phyloP scores from a whole-genome alignment of 441 rosid genomes.

The Kokia cookei region DNA sequence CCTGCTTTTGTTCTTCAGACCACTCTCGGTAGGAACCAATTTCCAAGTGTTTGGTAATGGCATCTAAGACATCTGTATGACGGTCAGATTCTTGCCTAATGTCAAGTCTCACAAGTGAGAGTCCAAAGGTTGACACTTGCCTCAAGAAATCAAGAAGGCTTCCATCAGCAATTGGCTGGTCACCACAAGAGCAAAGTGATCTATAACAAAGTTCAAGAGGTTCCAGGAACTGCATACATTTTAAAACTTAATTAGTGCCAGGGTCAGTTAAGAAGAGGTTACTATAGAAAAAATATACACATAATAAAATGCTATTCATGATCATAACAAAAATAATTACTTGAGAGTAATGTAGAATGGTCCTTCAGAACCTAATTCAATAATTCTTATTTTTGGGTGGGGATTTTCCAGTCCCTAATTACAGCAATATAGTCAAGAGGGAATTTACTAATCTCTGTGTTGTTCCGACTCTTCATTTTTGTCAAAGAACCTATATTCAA shows the following conservation, averaged over 20 bases:
- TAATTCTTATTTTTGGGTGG: neutral
- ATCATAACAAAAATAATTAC: neutral
- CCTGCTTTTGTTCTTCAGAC: conserved; percentile 80
- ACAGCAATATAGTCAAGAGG: neutral
- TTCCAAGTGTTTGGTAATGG: conserved; percentile 73
- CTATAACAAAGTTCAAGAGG: conserved; percentile 91
- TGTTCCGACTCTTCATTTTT: neutral
- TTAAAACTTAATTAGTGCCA: neutral
- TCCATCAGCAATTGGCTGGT: conserved; percentile 93
- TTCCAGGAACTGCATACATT: conserved; percentile 64
- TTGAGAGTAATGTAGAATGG: neutral
- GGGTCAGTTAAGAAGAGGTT: neutral
- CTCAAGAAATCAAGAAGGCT: conserved; percentile 95
- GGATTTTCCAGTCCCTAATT: neutral
- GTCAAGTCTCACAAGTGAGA: conserved; percentile 87
- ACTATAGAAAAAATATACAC: neutral
- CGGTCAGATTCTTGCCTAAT: conserved; percentile 98
- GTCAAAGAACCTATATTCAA: neutral
- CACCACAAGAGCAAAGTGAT: conserved; percentile 80
- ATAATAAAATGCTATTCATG: neutral
- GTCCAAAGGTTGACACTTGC: conserved; percentile 96
- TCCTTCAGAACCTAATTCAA: neutral
- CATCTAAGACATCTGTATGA: conserved; percentile 88
- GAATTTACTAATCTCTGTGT: neutral
- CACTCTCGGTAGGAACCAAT: conserved; percentile 89